phyloP scores from a whole-genome alignment of 139 green algal species.

The Chlorella sp. region DNA sequence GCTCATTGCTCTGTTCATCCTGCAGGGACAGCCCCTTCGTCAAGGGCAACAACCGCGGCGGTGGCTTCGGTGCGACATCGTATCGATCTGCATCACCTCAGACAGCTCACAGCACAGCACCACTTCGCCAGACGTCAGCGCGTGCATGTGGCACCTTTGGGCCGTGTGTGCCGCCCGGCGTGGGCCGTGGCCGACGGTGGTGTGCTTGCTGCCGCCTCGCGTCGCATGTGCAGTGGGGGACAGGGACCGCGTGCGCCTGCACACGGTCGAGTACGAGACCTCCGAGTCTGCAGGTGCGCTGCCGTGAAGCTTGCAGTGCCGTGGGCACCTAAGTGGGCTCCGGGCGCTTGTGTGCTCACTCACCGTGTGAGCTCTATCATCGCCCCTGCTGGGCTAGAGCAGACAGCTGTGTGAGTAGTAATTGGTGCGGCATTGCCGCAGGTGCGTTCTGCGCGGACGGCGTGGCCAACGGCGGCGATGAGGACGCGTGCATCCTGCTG shows the following conservation, averaged over 20 bases:
- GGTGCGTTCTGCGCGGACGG: constrained; percentile 42
- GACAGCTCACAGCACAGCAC: not conserved
- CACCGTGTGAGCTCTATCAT: too few relatives aligned
- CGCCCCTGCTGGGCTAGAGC: too few relatives aligned
- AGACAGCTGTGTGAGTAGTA: too few relatives aligned
- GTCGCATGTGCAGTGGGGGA: constrained; percentile 57
- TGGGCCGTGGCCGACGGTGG: not conserved
- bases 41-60: constrained; percentile 66
- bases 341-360: too few relatives aligned
- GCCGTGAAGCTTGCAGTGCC: too few relatives aligned
- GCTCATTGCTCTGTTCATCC: not conserved
- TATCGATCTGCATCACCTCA: not conserved
- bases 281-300: constrained; percentile 59
- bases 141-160: too few relatives aligned
- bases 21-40: constrained; percentile 65
- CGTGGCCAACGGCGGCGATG: constrained; percentile 30
- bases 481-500: constrained; percentile 59
- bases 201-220: not conserved
- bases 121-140: not conserved
- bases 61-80: constrained; percentile 68
- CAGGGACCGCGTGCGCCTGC: constrained; percentile 60
- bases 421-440: too few relatives aligned
- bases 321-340: too few relatives aligned
- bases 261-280: constrained; percentile 72
- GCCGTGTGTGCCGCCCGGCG: too few relatives aligned